These are phyloP conservation scores for Macrophomina tecta DNA, from an alignment of 2,329 filamentous ascomycete genomes.

Conservation along the genomic window DNA sequence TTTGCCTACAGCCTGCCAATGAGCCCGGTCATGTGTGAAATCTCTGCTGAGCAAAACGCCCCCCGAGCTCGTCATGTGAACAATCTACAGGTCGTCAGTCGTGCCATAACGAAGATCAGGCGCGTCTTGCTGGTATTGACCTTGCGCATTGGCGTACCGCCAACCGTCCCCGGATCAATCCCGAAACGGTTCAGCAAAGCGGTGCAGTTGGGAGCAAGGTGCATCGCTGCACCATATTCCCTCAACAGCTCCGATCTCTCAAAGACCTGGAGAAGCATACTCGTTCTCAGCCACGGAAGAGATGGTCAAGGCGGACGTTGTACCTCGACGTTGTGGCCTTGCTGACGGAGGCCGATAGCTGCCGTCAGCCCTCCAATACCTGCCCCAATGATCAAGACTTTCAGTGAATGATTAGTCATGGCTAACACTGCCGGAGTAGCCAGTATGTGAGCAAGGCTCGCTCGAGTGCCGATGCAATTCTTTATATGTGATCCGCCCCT, in stretches of 20 bases:
- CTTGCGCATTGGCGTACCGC: conserved; percentile 37
- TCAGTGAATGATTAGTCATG: background rate
- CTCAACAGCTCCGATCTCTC: conserved; percentile 63
- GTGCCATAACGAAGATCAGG: background rate
- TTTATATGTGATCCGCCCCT: too few relatives aligned
- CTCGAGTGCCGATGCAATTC: too few relatives aligned
- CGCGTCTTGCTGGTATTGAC: background rate
- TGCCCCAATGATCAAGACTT: conserved; percentile 47
- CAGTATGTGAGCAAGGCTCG: too few relatives aligned
- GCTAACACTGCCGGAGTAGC: too few relatives aligned
- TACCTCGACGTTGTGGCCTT: conserved; percentile 55
- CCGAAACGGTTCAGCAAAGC: conserved; percentile 58
- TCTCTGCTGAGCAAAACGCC: background rate
- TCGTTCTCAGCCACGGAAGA: background rate
- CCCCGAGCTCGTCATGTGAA: background rate
- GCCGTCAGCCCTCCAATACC: conserved; percentile 62
- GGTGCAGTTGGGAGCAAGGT: conserved; percentile 67
- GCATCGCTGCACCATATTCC: conserved; percentile 66
- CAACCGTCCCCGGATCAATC: conserved; percentile 47
- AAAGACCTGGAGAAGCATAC: conserved; percentile 48
- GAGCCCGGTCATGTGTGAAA: background rate
- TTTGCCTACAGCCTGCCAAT: conserved; percentile 15
- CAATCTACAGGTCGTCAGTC: background rate
- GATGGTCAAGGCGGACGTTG: background rate
- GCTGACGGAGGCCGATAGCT: conserved; percentile 59